Conservation (phyloP, 2,329 filamentous ascomycete species). For the Pseudopithomyces chartarum region DNA sequence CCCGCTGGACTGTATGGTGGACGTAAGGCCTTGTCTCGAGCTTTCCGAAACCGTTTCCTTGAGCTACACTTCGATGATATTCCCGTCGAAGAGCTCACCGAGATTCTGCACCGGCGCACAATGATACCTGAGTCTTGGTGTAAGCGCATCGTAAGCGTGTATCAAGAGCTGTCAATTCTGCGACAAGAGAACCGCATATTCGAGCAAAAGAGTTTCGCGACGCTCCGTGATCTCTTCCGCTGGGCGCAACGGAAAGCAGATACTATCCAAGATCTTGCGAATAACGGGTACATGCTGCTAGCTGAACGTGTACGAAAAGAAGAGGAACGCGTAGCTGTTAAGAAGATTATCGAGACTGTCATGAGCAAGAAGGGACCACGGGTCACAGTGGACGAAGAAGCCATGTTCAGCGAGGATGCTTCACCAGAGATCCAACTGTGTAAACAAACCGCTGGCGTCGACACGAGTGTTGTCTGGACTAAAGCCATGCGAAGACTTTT, state of each 20-base stretch:
- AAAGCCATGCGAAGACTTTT: conserved; percentile 91
- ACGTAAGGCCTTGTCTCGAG: conserved; percentile 87
- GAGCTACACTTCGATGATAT: conserved; percentile 99
- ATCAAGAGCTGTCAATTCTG: conserved; percentile 86
- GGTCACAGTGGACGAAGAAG: conserved; percentile 74
- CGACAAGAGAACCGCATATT: conserved; percentile 91
- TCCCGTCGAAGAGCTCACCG: conserved; percentile 89
- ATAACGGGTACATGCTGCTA: conserved; percentile 94
- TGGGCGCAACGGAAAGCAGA: conserved; percentile 90
- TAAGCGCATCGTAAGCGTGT: conserved; percentile 87
- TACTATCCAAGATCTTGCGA: conserved; percentile 83
- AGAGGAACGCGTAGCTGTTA: conserved; percentile 84
- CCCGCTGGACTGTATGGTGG: conserved; percentile 94
- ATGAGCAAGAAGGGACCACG: conserved; percentile 66
- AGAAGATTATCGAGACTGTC: conserved; percentile 83
- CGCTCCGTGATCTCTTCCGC: conserved; percentile 90
- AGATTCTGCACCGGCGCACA: conserved; percentile 86
- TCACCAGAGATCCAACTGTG: conserved; percentile 45
- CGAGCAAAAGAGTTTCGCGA: conserved; percentile 97
- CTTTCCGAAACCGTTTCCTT: conserved; percentile 95
- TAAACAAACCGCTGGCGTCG: conserved; percentile 21
- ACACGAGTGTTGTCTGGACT: conserved; percentile 79
- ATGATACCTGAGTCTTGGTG: conserved; percentile 92
- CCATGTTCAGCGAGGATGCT: conserved; percentile 66
- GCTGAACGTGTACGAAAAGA: conserved; percentile 92